Evolutionary conservation across 768 basidiomycete species (phyloP).

Genomic region (Lentinula aciculospora): DNA sequence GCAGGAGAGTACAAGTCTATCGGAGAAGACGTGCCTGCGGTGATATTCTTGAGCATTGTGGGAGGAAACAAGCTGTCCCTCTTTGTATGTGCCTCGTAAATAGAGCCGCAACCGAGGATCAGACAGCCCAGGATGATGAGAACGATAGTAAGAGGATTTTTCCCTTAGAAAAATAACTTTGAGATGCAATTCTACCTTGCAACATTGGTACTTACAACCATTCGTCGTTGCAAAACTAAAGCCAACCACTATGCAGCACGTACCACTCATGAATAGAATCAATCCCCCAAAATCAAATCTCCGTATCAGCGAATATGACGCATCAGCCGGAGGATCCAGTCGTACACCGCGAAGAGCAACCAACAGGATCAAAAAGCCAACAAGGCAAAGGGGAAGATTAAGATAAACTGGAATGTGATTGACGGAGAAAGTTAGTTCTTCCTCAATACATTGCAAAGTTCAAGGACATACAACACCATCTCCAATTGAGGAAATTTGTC

Average conservation of each 20-base stretch:
- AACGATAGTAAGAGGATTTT: slow-evolving; percentile 50
- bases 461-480: slow-evolving; percentile 74
- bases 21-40: slow-evolving; percentile 42
- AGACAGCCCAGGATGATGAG: slow-evolving; percentile 52
- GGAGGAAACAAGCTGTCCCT: slow-evolving; percentile 72
- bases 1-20: neutral
- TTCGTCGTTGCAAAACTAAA: slow-evolving; percentile 68
- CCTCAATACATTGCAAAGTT: neutral
- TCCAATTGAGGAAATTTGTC: slow-evolving; percentile 52
- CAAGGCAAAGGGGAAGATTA: slow-evolving; percentile 70
- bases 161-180: slow-evolving; percentile 43
- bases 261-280: slow-evolving; percentile 72
- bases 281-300: slow-evolving; percentile 76
- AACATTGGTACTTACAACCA: slow-evolving; percentile 51
- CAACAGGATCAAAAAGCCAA: slow-evolving; percentile 51
- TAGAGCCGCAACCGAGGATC: slow-evolving; percentile 50
- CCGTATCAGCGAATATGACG: slow-evolving; percentile 41
- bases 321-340: slow-evolving; percentile 35
- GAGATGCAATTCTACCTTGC: slow-evolving; percentile 2
- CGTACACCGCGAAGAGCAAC: slow-evolving; percentile 56
- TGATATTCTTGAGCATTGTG: slow-evolving; percentile 51
- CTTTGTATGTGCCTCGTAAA: slow-evolving; percentile 63
- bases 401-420: slow-evolving; percentile 58
- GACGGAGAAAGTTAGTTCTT: slow-evolving; percentile 12
- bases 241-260: slow-evolving; percentile 69